Evolutionary conservation across 202 grass and related monocot species (phyloP).

Genomic region (Alloteropsis angusta): DNA sequence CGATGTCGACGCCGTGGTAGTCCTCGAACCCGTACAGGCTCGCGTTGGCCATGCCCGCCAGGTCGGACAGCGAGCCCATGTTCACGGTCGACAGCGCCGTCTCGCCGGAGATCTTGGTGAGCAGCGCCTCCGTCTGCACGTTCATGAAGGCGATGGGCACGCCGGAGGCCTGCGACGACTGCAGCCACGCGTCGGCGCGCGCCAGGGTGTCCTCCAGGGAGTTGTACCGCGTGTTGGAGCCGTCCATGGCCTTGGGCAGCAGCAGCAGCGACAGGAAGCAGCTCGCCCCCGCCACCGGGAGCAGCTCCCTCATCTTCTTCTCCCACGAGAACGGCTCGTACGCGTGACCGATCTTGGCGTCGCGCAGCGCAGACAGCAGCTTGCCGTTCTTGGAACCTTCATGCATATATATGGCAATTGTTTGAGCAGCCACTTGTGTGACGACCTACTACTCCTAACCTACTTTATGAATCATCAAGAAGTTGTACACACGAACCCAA

Average conservation of each 20-base stretch:
- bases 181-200: constrained; percentile 72
- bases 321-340: constrained; percentile 74
- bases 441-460: background rate
- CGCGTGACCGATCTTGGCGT: constrained; percentile 42
- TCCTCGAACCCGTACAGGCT: constrained; percentile 94
- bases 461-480: too few species aligned
- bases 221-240: constrained; percentile 49
- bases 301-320: constrained; percentile 72
- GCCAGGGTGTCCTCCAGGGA: constrained; percentile 77
- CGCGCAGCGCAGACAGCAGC: constrained; percentile 44
- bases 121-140: constrained; percentile 76
- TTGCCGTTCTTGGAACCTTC: constrained; percentile 54
- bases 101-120: constrained; percentile 93
- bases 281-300: constrained; percentile 41
- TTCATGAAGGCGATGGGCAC: constrained; percentile 53
- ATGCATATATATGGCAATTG: background rate
- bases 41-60: constrained; percentile 64
- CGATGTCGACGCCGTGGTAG: constrained; percentile 90
- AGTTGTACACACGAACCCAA: too few species aligned
- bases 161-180: constrained; percentile 49
- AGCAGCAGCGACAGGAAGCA: constrained; percentile 72
- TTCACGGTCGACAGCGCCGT: constrained; percentile 70
- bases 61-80: constrained; percentile 60
- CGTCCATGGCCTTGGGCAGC: constrained; percentile 54
- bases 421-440: background rate